phyloP scores from a whole-genome alignment of 202 grass and related monocot species.

The Elaeis oleifera region DNA sequence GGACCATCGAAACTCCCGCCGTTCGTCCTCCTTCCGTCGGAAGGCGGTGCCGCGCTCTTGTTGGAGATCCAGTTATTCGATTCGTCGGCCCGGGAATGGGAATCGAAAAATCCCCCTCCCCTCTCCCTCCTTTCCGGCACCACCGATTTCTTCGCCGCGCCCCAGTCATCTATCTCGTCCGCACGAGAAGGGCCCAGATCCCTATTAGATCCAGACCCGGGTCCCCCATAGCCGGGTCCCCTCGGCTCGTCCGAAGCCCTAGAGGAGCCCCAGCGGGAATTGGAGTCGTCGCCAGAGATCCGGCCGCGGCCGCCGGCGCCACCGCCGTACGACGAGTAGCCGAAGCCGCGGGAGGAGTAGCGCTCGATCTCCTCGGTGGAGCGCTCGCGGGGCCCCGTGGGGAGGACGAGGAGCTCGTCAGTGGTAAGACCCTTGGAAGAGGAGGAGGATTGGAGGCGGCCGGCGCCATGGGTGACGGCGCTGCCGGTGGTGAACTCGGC shows the following conservation, averaged over 20 bases:
- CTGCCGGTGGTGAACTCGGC: constrained; percentile 34
- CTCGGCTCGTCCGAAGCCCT: constrained; percentile 45
- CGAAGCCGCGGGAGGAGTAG: constrained; percentile 26
- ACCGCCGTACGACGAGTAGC: constrained; percentile 3
- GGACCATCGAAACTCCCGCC: background rate
- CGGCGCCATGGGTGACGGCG: background rate
- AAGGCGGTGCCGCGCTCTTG: background rate
- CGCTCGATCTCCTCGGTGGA: constrained; percentile 49
- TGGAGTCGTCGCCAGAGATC: constrained; percentile 35
- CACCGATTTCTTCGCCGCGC: constrained; percentile 41
- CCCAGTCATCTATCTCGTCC: constrained; percentile 67
- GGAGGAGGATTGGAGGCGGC: background rate
- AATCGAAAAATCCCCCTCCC: constrained; percentile 5
- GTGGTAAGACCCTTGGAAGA: constrained; percentile 22
- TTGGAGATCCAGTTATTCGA: background rate
- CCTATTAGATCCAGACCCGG: constrained; percentile 12
- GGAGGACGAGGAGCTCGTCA: constrained; percentile 35
- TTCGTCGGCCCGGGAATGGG: background rate
- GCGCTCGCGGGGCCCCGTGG: constrained; percentile 51
- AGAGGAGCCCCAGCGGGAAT: background rate
- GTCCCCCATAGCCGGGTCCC: constrained; percentile 3
- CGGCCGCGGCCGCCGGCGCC: constrained; percentile 4
- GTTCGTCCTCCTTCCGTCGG: background rate
- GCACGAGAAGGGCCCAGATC: constrained; percentile 40
- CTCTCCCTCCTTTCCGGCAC: constrained; percentile 50